Base-by-base conservation (phyloP, 2,329 filamentous ascomycete genomes). In the Nannizziopsis barbatae region DNA sequence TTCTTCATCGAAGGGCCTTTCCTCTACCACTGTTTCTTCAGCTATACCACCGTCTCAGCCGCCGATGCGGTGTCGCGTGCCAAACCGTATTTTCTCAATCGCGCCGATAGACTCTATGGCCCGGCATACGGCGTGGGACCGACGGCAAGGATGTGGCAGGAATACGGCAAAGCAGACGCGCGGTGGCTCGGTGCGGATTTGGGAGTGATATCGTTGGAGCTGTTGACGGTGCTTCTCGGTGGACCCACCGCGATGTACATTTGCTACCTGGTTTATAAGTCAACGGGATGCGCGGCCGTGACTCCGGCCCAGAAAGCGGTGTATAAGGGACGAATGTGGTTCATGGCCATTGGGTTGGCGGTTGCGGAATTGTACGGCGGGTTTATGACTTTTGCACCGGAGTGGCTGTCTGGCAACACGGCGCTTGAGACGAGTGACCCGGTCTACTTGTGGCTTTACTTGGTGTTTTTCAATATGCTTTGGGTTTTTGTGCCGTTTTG, bases 1-100 rank as follows among this genome's bases (percentile, higher is more conserved):
- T 80, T 93, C 67, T 73, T 87, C 64, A 84, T 96, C 63, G 90
- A 96, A 70, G 89, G 87, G 47, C 83, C 80, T 60, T 96, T 87
- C 67, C 79, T 95, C 18, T 95, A 88, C 74, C 86, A 94, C 70
- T 94, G 86, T 72, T 93, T 96, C 75, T 90, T 88, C 75, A 75
- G 75, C 56, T 80, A 72, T 58, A 66, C 67, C 42, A 59, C 65
- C 15, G 62, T 76, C n/a, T 48, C 45, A 6, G 41, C 54, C 36
- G 44, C 54, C 7, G 50, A 50, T 6, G 51, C 50, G 11, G 36
- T 45, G 31, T 31, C 45, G 12, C 52, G 42, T 14, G 46, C 50
- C 5, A 57, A 59, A 1, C 67, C 67, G 17, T 72, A 72, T 58
- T 80, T 80, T 62, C 67, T 80, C 2, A 73, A 73, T 17, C 60